Conservation (phyloP, 1,139 yeast genomes). For the Blastobotrys capitulatus region DNA sequence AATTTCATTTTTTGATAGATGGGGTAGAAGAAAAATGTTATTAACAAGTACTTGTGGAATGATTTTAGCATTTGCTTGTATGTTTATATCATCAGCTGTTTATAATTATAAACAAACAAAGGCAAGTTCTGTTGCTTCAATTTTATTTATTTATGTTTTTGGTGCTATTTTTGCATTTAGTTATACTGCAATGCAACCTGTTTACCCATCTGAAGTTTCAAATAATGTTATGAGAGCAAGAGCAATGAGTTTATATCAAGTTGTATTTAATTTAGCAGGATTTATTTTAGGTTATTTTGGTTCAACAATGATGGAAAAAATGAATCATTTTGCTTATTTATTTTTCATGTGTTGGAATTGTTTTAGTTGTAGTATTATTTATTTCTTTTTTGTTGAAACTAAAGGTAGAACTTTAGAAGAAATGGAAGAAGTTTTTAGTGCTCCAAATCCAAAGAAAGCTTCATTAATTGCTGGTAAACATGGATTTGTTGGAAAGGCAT, state of each 20-base stretch:
- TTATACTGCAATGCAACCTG: constrained; percentile 25
- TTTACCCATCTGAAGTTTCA: constrained; percentile 36
- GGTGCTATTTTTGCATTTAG: constrained; percentile 30
- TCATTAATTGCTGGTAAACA: constrained; percentile 1
- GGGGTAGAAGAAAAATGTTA: constrained; percentile 21
- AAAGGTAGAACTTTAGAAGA: constrained; percentile 45
- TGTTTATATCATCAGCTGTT: constrained; percentile 17
- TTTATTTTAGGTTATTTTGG: constrained; percentile 14
- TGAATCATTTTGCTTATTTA: constrained; percentile 39
- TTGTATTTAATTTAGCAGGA: constrained; percentile 14
- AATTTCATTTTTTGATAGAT: constrained; percentile 16
- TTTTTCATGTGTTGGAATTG: constrained; percentile 35
- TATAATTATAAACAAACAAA: constrained; percentile 11
- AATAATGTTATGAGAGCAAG: constrained; percentile 37
- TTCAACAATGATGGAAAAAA: constrained; percentile 12
- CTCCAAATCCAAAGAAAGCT: constrained; percentile 25
- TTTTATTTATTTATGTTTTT: constrained; percentile 34
- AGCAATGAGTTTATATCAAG: constrained; percentile 26
- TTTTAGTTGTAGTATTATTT: constrained; percentile 27
- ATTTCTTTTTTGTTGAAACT: constrained; percentile 43
- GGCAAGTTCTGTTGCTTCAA: constrained; percentile 17
- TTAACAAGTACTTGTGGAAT: constrained; percentile 14
- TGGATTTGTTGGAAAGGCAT: neutral
- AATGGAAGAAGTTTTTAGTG: constrained; percentile 40
- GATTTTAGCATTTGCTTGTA: constrained; percentile 15